These are phyloP conservation scores for Coniochaeta hoffmannii DNA, from an alignment of 2,329 filamentous ascomycete genomes.

Conservation along the genomic window DNA sequence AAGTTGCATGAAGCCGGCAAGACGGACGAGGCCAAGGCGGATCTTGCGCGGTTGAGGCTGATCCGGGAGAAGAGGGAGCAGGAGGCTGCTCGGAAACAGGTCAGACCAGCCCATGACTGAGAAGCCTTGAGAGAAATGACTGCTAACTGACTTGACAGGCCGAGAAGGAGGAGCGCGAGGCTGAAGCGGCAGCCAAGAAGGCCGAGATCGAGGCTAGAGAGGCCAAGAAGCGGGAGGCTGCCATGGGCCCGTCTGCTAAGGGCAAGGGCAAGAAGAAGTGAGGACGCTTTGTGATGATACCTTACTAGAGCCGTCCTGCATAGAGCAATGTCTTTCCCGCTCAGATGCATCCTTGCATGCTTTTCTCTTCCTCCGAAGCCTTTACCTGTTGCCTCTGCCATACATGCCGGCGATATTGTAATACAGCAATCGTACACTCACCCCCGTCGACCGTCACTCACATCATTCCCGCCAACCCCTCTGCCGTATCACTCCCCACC, in stretches of 20 bases:
- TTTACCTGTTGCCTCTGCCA: neutral
- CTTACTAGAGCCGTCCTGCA: neutral
- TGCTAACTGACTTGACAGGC: slow-evolving; percentile 31
- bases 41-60: slow-evolving; percentile 73
- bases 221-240: slow-evolving; percentile 47
- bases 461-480: slow-evolving; percentile 15
- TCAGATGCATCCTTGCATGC: neutral
- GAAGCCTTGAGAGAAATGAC: slow-evolving; percentile 8
- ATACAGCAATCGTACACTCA: too few species aligned
- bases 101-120: slow-evolving; percentile 31
- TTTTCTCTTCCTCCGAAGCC: neutral
- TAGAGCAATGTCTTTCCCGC: neutral
- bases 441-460: neutral
- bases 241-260: slow-evolving; percentile 29
- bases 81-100: slow-evolving; percentile 76
- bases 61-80: slow-evolving; percentile 82
- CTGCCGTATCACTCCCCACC: slow-evolving; percentile 32
- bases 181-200: slow-evolving; percentile 38
- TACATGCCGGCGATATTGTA: neutral
- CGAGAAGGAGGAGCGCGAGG: slow-evolving; percentile 50
- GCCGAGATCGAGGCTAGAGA: slow-evolving; percentile 47
- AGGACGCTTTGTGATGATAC: neutral
- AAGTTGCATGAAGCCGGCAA: slow-evolving; percentile 92
- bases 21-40: slow-evolving; percentile 89
- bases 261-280: slow-evolving; percentile 31